Percentiles rank a stretch among this genome's conserved stretches.
These are phyloP conservation scores for Calonectria ilicicola DNA, from an alignment of 2,329 filamentous ascomycete species.

Conservation along the genomic window DNA sequence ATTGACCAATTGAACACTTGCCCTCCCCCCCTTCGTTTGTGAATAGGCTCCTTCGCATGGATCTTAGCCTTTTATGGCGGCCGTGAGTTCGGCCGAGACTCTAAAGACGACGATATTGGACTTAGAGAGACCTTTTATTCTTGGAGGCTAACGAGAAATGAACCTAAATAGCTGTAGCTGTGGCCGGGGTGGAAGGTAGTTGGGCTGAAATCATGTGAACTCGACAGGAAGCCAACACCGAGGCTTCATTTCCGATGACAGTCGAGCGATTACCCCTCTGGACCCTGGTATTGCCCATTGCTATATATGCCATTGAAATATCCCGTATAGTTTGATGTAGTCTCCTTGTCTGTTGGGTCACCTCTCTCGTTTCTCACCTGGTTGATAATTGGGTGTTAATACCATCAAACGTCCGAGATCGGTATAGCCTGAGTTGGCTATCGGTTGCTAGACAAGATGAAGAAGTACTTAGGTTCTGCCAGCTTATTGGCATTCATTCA, in stretches of 20 bases:
- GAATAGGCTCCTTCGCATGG: constrained; percentile 7
- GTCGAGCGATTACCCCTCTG: not conserved
- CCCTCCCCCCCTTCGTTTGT: constrained; percentile 7
- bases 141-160: not conserved
- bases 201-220: constrained; percentile 20
- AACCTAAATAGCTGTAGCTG: not conserved
- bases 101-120: not conserved
- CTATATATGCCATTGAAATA: not conserved
- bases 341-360: not conserved
- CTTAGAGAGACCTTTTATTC: not conserved
- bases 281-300: not conserved
- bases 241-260: not conserved
- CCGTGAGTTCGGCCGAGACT: not conserved
- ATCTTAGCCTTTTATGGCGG: not conserved
- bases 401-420: not conserved
- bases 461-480: not conserved
- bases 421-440: not conserved
- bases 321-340: not conserved
- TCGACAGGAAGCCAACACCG: not conserved
- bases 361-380: not conserved
- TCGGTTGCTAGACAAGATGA: constrained; percentile 10
- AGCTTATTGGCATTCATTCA: constrained; percentile 35
- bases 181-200: not conserved
- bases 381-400: not conserved
- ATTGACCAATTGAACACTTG: not conserved